A percentile compares a stretch with the other conserved stretches of the same genome.
phyloP scores from a whole-genome alignment of 495 filamentous ascomycete genomes.

The Penicillium pancosmium region DNA sequence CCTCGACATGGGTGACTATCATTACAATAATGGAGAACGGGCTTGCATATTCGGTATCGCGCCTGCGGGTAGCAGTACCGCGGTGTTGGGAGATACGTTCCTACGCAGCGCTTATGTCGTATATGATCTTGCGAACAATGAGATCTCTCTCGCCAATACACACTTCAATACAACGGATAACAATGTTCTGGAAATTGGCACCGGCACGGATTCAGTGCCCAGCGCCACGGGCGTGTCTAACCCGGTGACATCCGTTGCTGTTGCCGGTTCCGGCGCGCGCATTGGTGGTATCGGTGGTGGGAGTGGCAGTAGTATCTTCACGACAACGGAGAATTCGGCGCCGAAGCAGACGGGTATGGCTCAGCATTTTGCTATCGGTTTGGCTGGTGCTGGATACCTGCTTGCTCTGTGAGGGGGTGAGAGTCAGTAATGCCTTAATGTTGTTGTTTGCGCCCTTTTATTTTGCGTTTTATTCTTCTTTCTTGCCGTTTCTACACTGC shows the following conservation, averaged over 20 bases:
- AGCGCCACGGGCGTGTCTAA: slow-evolving; percentile 67
- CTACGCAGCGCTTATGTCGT: slow-evolving; percentile 90
- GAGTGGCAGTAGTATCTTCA: slow-evolving; percentile 11
- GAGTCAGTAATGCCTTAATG: neutral
- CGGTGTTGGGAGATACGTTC: slow-evolving; percentile 90
- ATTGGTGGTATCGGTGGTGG: slow-evolving; percentile 36
- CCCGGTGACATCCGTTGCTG: slow-evolving; percentile 55
- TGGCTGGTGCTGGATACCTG: slow-evolving; percentile 33
- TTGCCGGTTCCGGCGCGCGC: slow-evolving; percentile 39
- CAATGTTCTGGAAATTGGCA: slow-evolving; percentile 72
- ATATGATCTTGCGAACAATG: slow-evolving; percentile 84
- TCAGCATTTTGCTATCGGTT: slow-evolving; percentile 27
- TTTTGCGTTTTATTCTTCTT: slow-evolving; percentile 1
- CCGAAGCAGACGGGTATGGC: slow-evolving; percentile 26
- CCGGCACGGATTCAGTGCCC: slow-evolving; percentile 65
- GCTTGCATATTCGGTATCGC: slow-evolving; percentile 79
- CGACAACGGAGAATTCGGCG: slow-evolving; percentile 20
- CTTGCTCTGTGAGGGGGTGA: slow-evolving; percentile 20
- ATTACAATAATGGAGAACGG: slow-evolving; percentile 61
- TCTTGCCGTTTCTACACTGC: neutral
- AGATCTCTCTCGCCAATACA: slow-evolving; percentile 85
- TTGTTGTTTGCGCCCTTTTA: neutral
- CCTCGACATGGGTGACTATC: slow-evolving; percentile 59
- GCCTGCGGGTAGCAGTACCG: slow-evolving; percentile 64
- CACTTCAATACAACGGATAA: slow-evolving; percentile 72